phyloP scores from a whole-genome alignment of 225 moss, liverwort and hornwort genomes.

The Antitrichia curtipendula region DNA sequence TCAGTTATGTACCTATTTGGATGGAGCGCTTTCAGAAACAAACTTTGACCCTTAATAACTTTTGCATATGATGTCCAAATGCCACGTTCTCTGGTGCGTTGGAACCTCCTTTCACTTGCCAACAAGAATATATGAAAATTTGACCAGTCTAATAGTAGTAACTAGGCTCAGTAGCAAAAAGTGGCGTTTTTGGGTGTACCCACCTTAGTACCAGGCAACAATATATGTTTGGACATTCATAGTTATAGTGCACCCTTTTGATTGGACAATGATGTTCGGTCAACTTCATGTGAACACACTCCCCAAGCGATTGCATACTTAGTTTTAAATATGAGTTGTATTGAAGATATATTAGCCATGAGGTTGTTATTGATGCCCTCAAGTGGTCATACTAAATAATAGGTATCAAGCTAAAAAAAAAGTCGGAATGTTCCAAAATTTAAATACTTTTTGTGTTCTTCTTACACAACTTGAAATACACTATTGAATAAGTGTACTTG shows the following conservation, averaged over 20 bases:
- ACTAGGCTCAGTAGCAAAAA: too few relatives aligned
- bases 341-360: not conserved
- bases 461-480: not conserved
- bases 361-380: not conserved
- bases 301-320: not conserved
- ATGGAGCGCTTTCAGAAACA: too few relatives aligned
- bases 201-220: not conserved
- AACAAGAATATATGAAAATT: too few relatives aligned
- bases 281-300: not conserved
- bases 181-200: too few relatives aligned
- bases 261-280: not conserved
- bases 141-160: too few relatives aligned
- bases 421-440: not conserved
- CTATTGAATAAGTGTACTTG: too few relatives aligned
- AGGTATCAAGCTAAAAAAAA: not conserved
- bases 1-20: too few relatives aligned
- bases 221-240: not conserved
- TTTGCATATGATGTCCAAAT: too few relatives aligned
- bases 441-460: not conserved
- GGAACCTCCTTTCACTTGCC: too few relatives aligned
- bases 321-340: not conserved
- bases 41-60: too few relatives aligned
- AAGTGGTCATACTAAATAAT: not conserved
- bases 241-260: not conserved
- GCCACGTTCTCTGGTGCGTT: too few relatives aligned